phyloP scores from a whole-genome alignment of 305 asterid genomes.

The Euphrasia arctica region DNA sequence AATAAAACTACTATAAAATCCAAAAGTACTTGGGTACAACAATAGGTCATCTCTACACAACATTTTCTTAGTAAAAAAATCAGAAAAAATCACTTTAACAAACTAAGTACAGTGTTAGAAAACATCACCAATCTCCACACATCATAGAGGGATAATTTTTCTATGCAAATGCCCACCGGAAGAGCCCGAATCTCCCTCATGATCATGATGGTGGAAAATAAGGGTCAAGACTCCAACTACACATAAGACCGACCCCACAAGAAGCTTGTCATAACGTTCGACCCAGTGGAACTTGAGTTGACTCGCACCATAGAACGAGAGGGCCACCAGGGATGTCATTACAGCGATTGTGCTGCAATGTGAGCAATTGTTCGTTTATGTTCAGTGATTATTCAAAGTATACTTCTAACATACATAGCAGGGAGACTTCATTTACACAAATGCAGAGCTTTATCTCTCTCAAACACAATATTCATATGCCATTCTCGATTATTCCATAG shows the following conservation, averaged over 20 bases:
- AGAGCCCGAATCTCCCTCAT: constrained; percentile 42
- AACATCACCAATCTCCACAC: constrained; percentile 16
- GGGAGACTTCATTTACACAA: too few species aligned
- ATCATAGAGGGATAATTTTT: constrained; percentile 50
- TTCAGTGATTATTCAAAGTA: too few species aligned
- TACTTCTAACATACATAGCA: too few species aligned
- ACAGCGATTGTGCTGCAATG: constrained; percentile 80
- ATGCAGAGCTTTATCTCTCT: too few species aligned
- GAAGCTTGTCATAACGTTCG: constrained; percentile 92
- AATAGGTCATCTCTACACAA: not conserved
- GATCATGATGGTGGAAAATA: constrained; percentile 72
- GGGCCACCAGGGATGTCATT: constrained; percentile 96
- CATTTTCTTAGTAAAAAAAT: constrained; percentile 10
- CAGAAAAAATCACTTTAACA: too few species aligned
- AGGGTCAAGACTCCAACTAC: constrained; percentile 87
- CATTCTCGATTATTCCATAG: too few species aligned
- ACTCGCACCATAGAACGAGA: constrained; percentile 95
- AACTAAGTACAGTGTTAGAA: not conserved
- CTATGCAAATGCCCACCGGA: constrained; percentile 54
- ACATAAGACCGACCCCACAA: constrained; percentile 90
- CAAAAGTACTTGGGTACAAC: too few species aligned
- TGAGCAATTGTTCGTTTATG: not conserved
- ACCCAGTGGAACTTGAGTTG: constrained; percentile 97
- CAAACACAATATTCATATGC: too few species aligned
- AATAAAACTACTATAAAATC: too few species aligned